Conservation (phyloP, 805 yeast genomes). For the Kuraishia cidri region DNA sequence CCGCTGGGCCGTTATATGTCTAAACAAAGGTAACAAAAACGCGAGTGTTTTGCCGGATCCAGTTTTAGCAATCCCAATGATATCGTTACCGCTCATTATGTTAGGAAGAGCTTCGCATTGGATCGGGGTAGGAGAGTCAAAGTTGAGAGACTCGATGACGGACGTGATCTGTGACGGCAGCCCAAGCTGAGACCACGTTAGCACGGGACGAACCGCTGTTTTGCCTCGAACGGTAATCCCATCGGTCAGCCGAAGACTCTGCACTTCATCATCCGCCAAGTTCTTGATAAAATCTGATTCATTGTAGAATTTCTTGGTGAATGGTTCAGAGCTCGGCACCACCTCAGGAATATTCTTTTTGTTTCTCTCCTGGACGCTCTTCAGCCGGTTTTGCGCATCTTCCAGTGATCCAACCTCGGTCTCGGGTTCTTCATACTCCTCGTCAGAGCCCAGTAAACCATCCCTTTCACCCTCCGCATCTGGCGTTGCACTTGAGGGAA, state of each 20-base stretch:
- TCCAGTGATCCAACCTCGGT: slow-evolving; percentile 24
- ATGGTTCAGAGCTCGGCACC: slow-evolving; percentile 37
- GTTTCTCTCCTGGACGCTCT: slow-evolving; percentile 32
- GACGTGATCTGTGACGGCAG: slow-evolving; percentile 50
- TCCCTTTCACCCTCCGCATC: too few species aligned
- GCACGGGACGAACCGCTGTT: slow-evolving; percentile 53
- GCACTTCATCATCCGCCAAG: slow-evolving; percentile 47
- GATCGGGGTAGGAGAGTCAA: slow-evolving; percentile 69
- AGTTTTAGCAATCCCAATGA: slow-evolving; percentile 91
- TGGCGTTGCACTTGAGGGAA: too few species aligned
- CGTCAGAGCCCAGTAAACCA: too few species aligned
- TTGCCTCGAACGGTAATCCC: slow-evolving; percentile 62
- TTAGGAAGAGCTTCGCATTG: slow-evolving; percentile 90
- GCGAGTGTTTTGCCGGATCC: slow-evolving; percentile 96
- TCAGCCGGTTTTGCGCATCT: slow-evolving; percentile 25
- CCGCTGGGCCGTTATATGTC: slow-evolving; percentile 75
- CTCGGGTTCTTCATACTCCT: slow-evolving; percentile 15
- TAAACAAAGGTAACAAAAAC: slow-evolving; percentile 72
- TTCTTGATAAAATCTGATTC: slow-evolving; percentile 45
- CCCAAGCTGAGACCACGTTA: slow-evolving; percentile 77
- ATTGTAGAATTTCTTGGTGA: slow-evolving; percentile 53
- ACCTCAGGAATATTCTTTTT: slow-evolving; percentile 42
- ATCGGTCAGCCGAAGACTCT: slow-evolving; percentile 43
- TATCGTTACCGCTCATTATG: slow-evolving; percentile 82
- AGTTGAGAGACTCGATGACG: slow-evolving; percentile 42